A percentile compares a stretch with the other conserved stretches of the same genome.
phyloP scores from a whole-genome alignment of 2,329 filamentous ascomycete species.

The Trematosphaeria pertusa region DNA sequence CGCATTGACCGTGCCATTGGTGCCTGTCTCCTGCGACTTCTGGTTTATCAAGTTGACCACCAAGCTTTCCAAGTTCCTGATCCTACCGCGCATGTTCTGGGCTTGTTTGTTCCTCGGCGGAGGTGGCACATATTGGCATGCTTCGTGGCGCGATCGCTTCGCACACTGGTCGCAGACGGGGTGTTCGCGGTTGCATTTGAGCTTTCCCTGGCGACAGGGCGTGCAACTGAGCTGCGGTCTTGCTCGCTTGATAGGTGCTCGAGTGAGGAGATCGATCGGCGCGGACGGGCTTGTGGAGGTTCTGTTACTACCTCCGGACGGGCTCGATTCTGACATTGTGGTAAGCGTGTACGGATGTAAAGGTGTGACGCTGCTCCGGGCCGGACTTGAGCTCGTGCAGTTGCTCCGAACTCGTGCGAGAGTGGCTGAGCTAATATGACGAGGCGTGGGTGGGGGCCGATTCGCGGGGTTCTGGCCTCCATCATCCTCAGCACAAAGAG shows the following conservation, averaged over 20 bases:
- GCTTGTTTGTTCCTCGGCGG: conserved; percentile 31
- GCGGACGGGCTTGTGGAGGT: conserved; percentile 4
- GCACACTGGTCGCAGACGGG: conserved; percentile 38
- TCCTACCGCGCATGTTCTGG: conserved; percentile 38
- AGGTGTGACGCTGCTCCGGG: too few relatives aligned
- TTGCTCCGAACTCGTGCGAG: too few relatives aligned
- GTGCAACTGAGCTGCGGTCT: conserved; percentile 35
- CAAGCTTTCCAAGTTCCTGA: conserved; percentile 35
- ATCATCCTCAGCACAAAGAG: too few relatives aligned
- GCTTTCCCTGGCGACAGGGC: conserved; percentile 37
- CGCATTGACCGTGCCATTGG: not conserved
- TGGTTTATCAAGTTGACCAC: conserved; percentile 39
- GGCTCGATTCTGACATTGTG: conserved; percentile 14
- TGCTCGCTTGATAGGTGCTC: conserved; percentile 30
- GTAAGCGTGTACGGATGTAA: not conserved
- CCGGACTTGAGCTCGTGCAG: too few relatives aligned
- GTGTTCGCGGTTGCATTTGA: conserved; percentile 38
- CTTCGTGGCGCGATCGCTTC: conserved; percentile 29
- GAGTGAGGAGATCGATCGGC: conserved; percentile 15
- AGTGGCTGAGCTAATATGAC: not conserved
- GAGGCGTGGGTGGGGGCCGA: not conserved
- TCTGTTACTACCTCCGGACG: conserved; percentile 3
- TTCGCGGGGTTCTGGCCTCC: too few relatives aligned
- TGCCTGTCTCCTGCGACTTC: conserved; percentile 27
- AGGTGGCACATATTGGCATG: conserved; percentile 34